Evolutionary conservation across 192 early-diverging fungal genomes (phyloP).

Genomic region (Coemansia sp.): DNA sequence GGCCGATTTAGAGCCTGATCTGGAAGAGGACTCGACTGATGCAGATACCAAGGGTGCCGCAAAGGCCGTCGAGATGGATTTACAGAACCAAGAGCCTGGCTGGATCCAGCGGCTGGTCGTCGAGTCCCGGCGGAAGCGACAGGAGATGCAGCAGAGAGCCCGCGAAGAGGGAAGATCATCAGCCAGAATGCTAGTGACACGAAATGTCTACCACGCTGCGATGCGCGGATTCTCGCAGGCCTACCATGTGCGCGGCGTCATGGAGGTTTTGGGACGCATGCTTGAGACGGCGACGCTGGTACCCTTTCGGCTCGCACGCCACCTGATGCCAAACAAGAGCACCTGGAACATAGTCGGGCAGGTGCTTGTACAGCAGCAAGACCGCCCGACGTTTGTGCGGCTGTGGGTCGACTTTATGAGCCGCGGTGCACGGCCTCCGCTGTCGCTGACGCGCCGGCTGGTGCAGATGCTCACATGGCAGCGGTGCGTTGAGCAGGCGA

Average conservation of each 20-base stretch:
- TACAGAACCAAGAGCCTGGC: conserved; percentile 1
- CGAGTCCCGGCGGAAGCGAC: conserved; percentile 15
- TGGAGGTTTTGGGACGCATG: conserved; percentile 42
- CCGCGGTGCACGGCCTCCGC: conserved; percentile 39
- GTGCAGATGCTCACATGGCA: conserved; percentile 41
- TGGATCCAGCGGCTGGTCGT: conserved; percentile 25
- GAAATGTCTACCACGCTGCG: conserved; percentile 42
- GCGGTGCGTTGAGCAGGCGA: conserved; percentile 40
- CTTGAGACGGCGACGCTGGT: conserved; percentile 36
- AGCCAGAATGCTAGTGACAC: conserved; percentile 24
- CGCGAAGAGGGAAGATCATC: neutral
- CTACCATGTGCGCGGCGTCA: conserved; percentile 44
- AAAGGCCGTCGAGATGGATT: neutral
- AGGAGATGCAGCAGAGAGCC: neutral
- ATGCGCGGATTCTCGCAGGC: conserved; percentile 48
- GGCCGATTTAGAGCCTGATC: too few species aligned
- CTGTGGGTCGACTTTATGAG: conserved; percentile 47
- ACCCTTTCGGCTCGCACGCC: conserved; percentile 28
- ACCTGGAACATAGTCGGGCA: conserved; percentile 46
- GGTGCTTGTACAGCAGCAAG: conserved; percentile 38
- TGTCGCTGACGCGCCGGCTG: conserved; percentile 24
- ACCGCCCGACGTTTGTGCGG: conserved; percentile 42
- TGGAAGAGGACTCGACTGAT: neutral
- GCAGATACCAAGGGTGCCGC: neutral
- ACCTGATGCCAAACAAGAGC: conserved; percentile 39